Evolutionary conservation across 305 asterid genomes (phyloP).

Genomic region (Andrographis paniculata): DNA sequence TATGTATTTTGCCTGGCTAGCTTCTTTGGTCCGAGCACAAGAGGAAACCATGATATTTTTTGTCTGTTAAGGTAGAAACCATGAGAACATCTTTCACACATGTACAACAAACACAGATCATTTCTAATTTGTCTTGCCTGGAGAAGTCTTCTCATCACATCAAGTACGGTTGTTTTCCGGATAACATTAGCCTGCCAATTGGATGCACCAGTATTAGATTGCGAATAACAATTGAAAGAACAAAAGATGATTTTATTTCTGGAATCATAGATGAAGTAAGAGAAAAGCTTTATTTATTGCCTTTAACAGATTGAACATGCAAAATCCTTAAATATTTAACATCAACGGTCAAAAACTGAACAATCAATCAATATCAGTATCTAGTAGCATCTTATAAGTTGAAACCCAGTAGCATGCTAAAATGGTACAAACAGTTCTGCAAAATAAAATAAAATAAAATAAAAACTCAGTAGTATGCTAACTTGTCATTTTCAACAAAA

Average conservation of each 20-base stretch:
- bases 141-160: constrained; percentile 99
- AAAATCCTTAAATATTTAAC: too few relatives aligned
- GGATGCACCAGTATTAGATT: constrained; percentile 14
- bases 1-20: constrained; percentile 97
- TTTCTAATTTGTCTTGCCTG: constrained; percentile 48
- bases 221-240: not conserved
- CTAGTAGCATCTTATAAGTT: too few relatives aligned
- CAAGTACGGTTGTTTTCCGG: constrained; percentile 95
- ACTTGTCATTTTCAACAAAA: too few relatives aligned
- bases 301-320: too few relatives aligned
- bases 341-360: too few relatives aligned
- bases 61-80: constrained; percentile 49
- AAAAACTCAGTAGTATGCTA: not conserved
- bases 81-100: constrained; percentile 20
- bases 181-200: constrained; percentile 86
- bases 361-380: too few relatives aligned
- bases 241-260: not conserved
- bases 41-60: constrained; percentile 98
- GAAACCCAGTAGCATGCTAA: too few relatives aligned
- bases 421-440: too few relatives aligned
- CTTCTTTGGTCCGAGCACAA: constrained; percentile 85
- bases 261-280: too few relatives aligned
- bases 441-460: constrained; percentile 5
- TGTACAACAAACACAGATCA: constrained; percentile 15
- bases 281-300: not conserved